Conservation (phyloP, 257 asterid genomes). For the Primulina huaijiensis region DNA sequence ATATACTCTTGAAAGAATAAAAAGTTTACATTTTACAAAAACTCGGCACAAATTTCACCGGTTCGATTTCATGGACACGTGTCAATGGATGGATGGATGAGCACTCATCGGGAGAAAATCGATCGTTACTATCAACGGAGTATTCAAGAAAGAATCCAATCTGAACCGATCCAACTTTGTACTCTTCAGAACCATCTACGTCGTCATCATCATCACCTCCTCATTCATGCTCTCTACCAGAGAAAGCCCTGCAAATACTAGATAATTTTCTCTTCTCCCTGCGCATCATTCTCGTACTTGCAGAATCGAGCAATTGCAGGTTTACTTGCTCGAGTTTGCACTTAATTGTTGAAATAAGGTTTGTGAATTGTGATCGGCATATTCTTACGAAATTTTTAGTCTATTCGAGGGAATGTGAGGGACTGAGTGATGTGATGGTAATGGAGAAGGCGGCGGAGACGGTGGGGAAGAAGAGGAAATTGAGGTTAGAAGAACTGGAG, state of each 20-base stretch:
- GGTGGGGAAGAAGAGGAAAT: slow-evolving; percentile 48
- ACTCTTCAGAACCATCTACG: slow-evolving; percentile 37
- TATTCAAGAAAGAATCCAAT: slow-evolving; percentile 24
- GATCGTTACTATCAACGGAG: slow-evolving; percentile 30
- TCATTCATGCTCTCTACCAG: slow-evolving; percentile 25
- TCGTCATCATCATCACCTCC: slow-evolving; percentile 36
- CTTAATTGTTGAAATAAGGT: slow-evolving; percentile 9
- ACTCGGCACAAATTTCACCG: too few species aligned
- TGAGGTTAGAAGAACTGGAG: slow-evolving; percentile 30
- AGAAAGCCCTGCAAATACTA: slow-evolving; percentile 31
- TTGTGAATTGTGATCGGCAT: background rate
- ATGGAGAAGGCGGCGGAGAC: slow-evolving; percentile 29
- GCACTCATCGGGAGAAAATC: background rate
- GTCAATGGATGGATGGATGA: background rate
- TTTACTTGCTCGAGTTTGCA: background rate
- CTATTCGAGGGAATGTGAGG: slow-evolving; percentile 31
- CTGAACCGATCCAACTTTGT: slow-evolving; percentile 26
- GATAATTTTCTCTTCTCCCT: slow-evolving; percentile 27
- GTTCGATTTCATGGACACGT: background rate
- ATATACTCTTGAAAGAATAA: too few species aligned
- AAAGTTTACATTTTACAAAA: too few species aligned
- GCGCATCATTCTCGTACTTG: slow-evolving; percentile 36
- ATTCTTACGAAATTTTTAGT: slow-evolving; percentile 2
- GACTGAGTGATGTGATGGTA: slow-evolving; percentile 26
- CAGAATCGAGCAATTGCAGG: slow-evolving; percentile 13